Evolutionary conservation across 2,329 filamentous ascomycete genomes (phyloP), one percentile per base, ranked within the genome.

Genomic region (Chaetothyriales sp.): DNA sequence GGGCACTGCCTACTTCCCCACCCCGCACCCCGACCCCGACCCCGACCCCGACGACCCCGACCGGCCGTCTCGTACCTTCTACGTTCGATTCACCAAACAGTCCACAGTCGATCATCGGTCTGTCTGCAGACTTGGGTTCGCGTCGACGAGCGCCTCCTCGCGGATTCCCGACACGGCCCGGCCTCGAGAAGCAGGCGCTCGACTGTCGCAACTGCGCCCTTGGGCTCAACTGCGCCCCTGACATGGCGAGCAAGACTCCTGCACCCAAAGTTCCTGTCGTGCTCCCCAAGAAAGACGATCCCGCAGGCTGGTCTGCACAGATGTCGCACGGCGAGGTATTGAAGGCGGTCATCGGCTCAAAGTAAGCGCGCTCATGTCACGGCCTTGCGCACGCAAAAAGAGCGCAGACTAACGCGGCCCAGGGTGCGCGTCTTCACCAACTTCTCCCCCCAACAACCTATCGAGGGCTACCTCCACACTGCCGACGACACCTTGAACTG

Each of bases 381-480:
- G 18, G 10, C 6, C n/a, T 18, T 18, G 8, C 47, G 37, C 45
- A 33, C 44, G 37, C 15, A 46, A 40, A 9, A 15, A 10, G 33
- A 5, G 33, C 13, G 9, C 13, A 15, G 53, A 25, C 37, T 44
- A 44, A 49, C 28, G 51, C 63, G 22, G 22, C 22, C 22, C 22
- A 82, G 79, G 53, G 70, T 82, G 61, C 78, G 76, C 58, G 65
- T 83, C 57, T 80, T 72, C 51, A 81, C 77, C 48, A 70, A 72
- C 15, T 67, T 72, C 25, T 72, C 72, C 6, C 64, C 70, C 51
- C 67, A 73, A 49, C 71, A 73, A 44, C 75, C 72, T 20, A 67
- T 80, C 54, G 79, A 83, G 65, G 80, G 80, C 60, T 79, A 72
- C 18, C 71, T 83, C 53, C 82, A 80, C 66, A 80, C 78, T 25